Conservation (phyloP, 1,284 basidiomycete species). For the Ustilago curta region DNA sequence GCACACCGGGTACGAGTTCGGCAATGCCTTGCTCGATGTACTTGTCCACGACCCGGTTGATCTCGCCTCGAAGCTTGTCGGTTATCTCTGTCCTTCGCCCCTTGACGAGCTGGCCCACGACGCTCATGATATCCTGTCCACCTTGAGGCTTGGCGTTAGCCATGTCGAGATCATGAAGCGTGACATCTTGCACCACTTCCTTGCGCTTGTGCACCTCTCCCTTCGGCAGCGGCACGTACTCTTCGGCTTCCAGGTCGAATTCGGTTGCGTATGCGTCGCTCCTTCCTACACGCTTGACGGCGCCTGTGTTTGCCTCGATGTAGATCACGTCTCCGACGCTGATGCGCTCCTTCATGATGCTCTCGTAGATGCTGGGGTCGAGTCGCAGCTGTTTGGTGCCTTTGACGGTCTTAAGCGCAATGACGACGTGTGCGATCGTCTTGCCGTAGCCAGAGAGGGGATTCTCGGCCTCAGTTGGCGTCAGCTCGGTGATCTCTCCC, state of each 20-base stretch:
- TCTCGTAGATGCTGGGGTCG: constrained; percentile 95
- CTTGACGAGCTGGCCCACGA: constrained; percentile 96
- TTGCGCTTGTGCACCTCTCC: constrained; percentile 98
- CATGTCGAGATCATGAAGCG: constrained; percentile 93
- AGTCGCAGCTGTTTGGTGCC: constrained; percentile 97
- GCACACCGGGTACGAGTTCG: constrained; percentile 94
- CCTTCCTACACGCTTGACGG: constrained; percentile 96
- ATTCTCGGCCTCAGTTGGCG: constrained; percentile 77
- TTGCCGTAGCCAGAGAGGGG: constrained; percentile 87
- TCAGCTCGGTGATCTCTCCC: constrained; percentile 96
- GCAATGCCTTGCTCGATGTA: constrained; percentile 99
- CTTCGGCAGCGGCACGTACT: constrained; percentile 96
- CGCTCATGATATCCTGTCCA: constrained; percentile 98
- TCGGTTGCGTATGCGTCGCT: constrained; percentile 99
- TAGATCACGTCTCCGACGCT: constrained; percentile 97
- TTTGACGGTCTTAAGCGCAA: constrained; percentile 95
- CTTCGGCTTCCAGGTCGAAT: constrained; percentile 97
- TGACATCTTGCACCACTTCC: constrained; percentile 97
- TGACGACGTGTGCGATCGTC: constrained; percentile 95
- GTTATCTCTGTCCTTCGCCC: constrained; percentile 95
- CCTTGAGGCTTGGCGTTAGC: constrained; percentile 93
- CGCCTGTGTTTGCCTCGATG: constrained; percentile 92
- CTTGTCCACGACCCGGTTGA: constrained; percentile 97
- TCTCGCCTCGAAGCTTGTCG: constrained; percentile 92
- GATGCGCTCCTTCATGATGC: constrained; percentile 96